These are phyloP conservation scores for Linanthus parryae DNA, from an alignment of 148 eudicot genomes.

Conservation along the genomic window DNA sequence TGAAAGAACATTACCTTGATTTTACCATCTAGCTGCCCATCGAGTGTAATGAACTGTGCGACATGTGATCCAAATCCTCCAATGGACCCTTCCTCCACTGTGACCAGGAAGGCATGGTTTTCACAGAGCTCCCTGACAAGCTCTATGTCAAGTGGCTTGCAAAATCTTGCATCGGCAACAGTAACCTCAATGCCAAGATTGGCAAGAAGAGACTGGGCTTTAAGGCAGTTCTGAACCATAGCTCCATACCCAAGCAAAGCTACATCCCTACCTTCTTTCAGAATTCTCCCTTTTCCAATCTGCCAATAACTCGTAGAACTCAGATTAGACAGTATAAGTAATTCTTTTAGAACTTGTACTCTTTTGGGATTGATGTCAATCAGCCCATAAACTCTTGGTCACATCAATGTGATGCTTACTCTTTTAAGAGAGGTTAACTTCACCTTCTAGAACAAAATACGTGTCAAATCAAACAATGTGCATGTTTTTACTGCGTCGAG, in stretches of 20 bases:
- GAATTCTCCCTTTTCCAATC: conserved; percentile 82
- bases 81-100: conserved; percentile 87
- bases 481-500: too few relatives aligned
- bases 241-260: conserved; percentile 85
- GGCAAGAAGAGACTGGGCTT: conserved; percentile 69
- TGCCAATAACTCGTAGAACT: too few relatives aligned
- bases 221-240: conserved; percentile 89
- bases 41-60: conserved; percentile 81
- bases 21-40: conserved; percentile 83
- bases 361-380: too few relatives aligned
- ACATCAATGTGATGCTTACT: too few relatives aligned
- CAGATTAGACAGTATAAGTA: background rate
- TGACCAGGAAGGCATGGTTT: conserved; percentile 69
- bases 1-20: conserved; percentile 44
- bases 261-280: conserved; percentile 68
- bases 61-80: conserved; percentile 97
- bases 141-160: conserved; percentile 89
- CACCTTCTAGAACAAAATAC: too few relatives aligned
- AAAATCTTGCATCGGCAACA: conserved; percentile 95
- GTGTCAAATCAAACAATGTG: too few relatives aligned
- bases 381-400: too few relatives aligned
- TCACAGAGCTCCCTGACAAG: conserved; percentile 64
- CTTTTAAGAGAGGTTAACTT: too few relatives aligned
- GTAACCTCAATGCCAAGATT: conserved; percentile 78
- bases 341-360: too few relatives aligned